These are phyloP conservation scores for Arthrobotrys iridis DNA, from an alignment of 2,329 filamentous ascomycete genomes.

Conservation along the genomic window DNA sequence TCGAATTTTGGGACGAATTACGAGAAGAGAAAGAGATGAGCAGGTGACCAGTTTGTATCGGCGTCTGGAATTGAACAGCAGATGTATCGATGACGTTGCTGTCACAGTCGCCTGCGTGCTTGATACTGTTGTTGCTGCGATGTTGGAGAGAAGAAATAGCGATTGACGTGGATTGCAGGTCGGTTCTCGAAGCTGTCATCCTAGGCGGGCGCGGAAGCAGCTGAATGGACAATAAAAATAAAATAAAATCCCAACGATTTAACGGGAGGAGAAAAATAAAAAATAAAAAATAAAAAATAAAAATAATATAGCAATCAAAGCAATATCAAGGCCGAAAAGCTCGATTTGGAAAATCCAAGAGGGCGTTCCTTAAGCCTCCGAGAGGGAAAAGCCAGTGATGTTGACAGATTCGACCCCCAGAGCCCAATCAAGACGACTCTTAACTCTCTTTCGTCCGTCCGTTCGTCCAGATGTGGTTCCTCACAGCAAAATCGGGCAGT, in stretches of 20 bases:
- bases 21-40: conserved; percentile 17
- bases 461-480: conserved; percentile 14
- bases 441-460: conserved; percentile 24
- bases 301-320: conserved; percentile 4
- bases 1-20: conserved; percentile 34
- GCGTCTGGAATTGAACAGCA: conserved; percentile 40
- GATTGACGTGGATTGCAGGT: conserved; percentile 55
- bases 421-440: conserved; percentile 16
- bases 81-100: conserved; percentile 48
- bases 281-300: background rate
- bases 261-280: background rate
- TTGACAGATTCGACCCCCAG: conserved; percentile 8
- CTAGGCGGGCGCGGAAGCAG: conserved; percentile 44
- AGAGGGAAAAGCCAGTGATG: conserved; percentile 28
- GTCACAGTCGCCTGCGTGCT: conserved; percentile 31
- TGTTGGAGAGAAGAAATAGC: conserved; percentile 40
- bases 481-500: conserved; percentile 19
- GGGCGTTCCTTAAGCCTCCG: conserved; percentile 22
- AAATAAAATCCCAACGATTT: too few relatives aligned
- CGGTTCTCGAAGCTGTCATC: conserved; percentile 49
- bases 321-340: conserved; percentile 6
- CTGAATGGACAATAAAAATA: conserved; percentile 29
- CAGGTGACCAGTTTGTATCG: conserved; percentile 53
- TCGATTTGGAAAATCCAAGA: conserved; percentile 44
- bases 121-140: conserved; percentile 20